Base-by-base conservation (phyloP, 768 basidiomycete species). In the Amanita rimosa region DNA sequence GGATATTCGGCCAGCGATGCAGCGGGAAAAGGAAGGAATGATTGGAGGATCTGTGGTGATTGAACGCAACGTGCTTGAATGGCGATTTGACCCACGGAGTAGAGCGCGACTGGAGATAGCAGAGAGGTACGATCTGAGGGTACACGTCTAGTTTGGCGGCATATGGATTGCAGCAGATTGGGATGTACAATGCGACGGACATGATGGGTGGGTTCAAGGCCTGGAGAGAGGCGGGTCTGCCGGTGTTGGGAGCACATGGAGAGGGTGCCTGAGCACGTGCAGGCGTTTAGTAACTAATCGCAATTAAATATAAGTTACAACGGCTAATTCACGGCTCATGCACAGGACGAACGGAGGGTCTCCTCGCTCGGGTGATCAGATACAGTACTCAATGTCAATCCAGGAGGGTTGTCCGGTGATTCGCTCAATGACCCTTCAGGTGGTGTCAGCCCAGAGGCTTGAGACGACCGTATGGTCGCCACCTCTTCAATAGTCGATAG, bases 1-100 rank as follows among this genome's bases (percentile, higher is more conserved):
- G 6, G 87, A 89, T 60, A 87, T 89, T 45, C 79, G 87, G 6
- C 75, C 85, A 0, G 74, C 69, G 34, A 71, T 69, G 4, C 76
- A 85, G 60, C 73, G 87, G 13, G 68, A 69, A 4, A 60, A 59
- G 41, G 65, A 74, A 27, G 87, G 87, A 0, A 70, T 65, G 0
- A 81, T 89, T 48, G 69, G 69, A 6, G 84, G 86, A 0, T 74
- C 85, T n/a, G 64, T 88, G 48, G 65, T 84, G 47, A 74, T 89
- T 50, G 86, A 88, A 57, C 73, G 86, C 19, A 88, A 85, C 57
- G 74, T 79, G 4, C 70, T 90, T 46, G 87, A 90, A 60, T 87
- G 85, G 84, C 73, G 78, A 19, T 81, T 90, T 54, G 86, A 90
- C 62, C 87, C 86, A 3, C 70, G 83, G 48, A 71, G 66, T 54